phyloP scores from a whole-genome alignment of 176 grass and related monocot genomes.

The Eremochloa ophiuroides region DNA sequence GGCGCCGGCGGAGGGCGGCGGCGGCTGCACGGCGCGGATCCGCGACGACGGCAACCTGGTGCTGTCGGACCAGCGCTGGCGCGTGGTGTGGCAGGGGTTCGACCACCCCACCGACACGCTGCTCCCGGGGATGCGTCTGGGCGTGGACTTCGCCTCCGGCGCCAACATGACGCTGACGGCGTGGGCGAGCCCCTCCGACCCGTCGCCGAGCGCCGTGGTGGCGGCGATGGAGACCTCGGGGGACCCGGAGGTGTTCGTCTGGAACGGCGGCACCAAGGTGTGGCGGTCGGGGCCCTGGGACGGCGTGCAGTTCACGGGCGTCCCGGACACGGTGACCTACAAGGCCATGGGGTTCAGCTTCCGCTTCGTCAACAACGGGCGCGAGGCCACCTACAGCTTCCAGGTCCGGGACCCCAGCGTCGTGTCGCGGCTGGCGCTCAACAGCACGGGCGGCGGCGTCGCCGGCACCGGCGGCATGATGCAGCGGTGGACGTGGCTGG shows the following conservation, averaged over 20 bases:
- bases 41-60: slow-evolving; percentile 47
- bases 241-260: slow-evolving; percentile 52
- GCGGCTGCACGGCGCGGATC: slow-evolving; percentile 26
- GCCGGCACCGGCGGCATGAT: neutral
- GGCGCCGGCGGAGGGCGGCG: neutral
- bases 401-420: slow-evolving; percentile 14
- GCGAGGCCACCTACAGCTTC: slow-evolving; percentile 52
- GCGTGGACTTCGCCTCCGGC: slow-evolving; percentile 32
- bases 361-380: slow-evolving; percentile 36
- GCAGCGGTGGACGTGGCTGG: slow-evolving; percentile 52
- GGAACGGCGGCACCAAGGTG: slow-evolving; percentile 15
- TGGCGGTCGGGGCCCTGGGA: slow-evolving; percentile 60
- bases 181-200: slow-evolving; percentile 53
- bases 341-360: slow-evolving; percentile 22
- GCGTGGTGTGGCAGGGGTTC: slow-evolving; percentile 66
- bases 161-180: slow-evolving; percentile 42
- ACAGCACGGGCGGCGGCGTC: neutral
- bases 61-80: neutral
- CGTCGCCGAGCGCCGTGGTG: slow-evolving; percentile 28
- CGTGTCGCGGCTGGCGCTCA: slow-evolving; percentile 36
- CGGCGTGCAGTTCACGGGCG: slow-evolving; percentile 57
- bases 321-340: slow-evolving; percentile 41
- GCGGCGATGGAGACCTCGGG: slow-evolving; percentile 33
- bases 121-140: slow-evolving; percentile 61
- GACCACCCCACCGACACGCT: slow-evolving; percentile 64